Evolutionary conservation across 352 stramenopile genomes (phyloP), one percentile per base, ranked within the genome.

Genomic region (Phytophthora podocarpi): DNA sequence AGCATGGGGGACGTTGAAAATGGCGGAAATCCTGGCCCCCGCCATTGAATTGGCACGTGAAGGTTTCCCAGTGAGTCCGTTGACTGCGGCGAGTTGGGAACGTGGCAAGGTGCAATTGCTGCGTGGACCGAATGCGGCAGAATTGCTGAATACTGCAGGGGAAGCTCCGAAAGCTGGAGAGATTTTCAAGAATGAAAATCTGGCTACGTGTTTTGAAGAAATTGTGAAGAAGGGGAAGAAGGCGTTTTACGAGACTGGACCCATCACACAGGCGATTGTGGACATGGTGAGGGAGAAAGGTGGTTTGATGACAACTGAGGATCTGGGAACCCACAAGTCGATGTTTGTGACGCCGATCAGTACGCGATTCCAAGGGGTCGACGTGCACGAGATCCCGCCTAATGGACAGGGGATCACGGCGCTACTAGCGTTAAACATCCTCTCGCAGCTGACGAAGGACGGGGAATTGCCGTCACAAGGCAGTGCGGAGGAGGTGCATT

Each of bases 391-490:
- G 75, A 89, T 98, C 32, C 96, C 96, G 8, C 96, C 97, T 1
- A 98, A 98, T 67, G 96, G 95, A 43, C 95, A 99, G 72, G 97
- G 97, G n/a, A 97, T 99, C 68, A 93, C 94, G 16, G 96, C 88
- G 30, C 73, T 99, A 6, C 83, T 99, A 41, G 96, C 95, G 40
- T 81, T 99, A 24, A 97, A 97, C 43, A 93, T 98, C 42, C 78
- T 99, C 18, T 69, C 79, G 59, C 59, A 91, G 21, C 40, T 93
- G 39, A 52, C 82, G 23, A 82, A 83, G 8, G 64, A 76, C 1
- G 67, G 72, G 5, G 24, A 18, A 5, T n/a, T 78, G 31, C 66
- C 72, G 4, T 24, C 45, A 13, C 67, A 80, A 36, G 88, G 85
- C 46, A 86, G 80, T 28, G 82, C 75, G 0, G 75, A 93, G 61